Conservation (phyloP, 805 yeast species). For the Barnettozyma wickerhamii region DNA sequence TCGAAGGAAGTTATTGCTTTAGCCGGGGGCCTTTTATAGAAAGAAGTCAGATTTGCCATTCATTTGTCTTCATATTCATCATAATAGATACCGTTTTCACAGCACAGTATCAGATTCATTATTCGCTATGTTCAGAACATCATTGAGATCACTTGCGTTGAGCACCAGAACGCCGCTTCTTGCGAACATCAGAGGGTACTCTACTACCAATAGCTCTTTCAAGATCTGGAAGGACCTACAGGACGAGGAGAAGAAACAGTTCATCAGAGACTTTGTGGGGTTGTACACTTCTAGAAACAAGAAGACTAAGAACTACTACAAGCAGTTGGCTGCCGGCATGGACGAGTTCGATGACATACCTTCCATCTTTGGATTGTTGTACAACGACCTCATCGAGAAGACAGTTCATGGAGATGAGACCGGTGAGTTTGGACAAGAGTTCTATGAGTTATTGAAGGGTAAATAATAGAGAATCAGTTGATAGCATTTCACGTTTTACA, state of each 20-base stretch:
- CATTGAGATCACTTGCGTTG: background rate
- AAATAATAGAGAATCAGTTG: background rate
- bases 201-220: constrained; percentile 24
- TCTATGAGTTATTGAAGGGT: constrained; percentile 13
- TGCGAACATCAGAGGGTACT: constrained; percentile 20
- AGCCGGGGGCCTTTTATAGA: no score
- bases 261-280: constrained; percentile 27
- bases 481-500: no score
- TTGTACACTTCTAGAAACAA: constrained; percentile 31
- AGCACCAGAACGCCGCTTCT: background rate
- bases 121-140: background rate
- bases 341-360: constrained; percentile 34
- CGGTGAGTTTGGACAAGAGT: constrained; percentile 25
- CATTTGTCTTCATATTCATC: background rate
- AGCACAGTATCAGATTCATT: background rate
- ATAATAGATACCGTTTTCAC: background rate
- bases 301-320: constrained; percentile 32
- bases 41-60: no score
- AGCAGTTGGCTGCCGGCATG: constrained; percentile 32
- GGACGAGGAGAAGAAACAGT: constrained; percentile 24
- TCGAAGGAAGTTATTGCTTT: background rate
- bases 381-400: constrained; percentile 30
- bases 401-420: constrained; percentile 12
- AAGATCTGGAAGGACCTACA: constrained; percentile 26
- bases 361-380: constrained; percentile 34